Evolutionary conservation across 306 rosid genomes (phyloP).

Genomic region (Lagenaria siceraria): DNA sequence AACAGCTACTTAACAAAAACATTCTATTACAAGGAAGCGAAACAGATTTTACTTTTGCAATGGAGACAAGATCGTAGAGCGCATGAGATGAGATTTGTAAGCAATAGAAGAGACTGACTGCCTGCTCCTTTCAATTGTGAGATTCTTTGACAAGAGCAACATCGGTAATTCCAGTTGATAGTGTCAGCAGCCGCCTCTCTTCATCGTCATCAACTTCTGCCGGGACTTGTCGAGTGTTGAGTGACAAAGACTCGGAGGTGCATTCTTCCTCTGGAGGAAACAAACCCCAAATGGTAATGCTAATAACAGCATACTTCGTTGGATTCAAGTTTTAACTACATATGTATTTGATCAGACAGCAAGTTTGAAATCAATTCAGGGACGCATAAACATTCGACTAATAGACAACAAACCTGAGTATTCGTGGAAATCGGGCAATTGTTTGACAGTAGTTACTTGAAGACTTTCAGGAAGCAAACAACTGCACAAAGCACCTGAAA

Average conservation of each 20-base stretch:
- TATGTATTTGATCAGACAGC: conserved; percentile 2
- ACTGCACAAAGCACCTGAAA: conserved; percentile 79
- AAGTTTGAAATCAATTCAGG: background rate
- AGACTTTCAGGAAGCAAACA: conserved; percentile 95
- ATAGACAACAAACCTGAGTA: conserved; percentile 44
- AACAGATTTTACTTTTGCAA: background rate
- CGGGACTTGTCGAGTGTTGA: conserved; percentile 30
- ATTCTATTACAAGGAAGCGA: background rate
- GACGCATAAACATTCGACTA: background rate
- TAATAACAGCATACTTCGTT: conserved; percentile 5
- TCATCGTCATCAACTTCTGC: conserved; percentile 47
- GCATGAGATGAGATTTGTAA: background rate
- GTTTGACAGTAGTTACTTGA: conserved; percentile 68
- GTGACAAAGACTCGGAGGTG: conserved; percentile 35
- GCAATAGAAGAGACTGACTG: background rate
- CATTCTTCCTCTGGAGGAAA: conserved; percentile 51
- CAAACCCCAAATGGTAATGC: conserved; percentile 14
- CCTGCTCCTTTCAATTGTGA: conserved; percentile 20
- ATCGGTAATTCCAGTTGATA: conserved; percentile 24
- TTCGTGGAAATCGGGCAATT: conserved; percentile 62
- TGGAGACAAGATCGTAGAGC: background rate
- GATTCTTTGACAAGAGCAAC: conserved; percentile 47
- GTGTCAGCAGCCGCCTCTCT: conserved; percentile 49
- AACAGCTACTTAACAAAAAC: background rate
- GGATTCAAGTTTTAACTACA: conserved; percentile 8